phyloP scores from a whole-genome alignment of 208 protist genomes.

The Leishmania gerbilli region DNA sequence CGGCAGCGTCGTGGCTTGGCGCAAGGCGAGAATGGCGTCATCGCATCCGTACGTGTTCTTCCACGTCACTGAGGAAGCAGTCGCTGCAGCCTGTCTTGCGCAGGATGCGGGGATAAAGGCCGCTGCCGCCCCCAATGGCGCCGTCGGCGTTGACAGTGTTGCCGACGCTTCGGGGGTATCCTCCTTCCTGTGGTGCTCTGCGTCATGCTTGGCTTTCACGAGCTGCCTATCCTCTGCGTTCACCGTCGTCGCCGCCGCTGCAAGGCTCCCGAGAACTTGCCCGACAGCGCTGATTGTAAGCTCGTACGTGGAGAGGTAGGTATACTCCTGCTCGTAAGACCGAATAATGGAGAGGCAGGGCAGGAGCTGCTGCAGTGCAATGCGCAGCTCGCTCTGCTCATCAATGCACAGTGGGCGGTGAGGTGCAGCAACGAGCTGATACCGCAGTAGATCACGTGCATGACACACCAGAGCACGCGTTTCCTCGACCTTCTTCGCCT shows the following conservation, averaged over 20 bases:
- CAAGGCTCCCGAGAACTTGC: conserved; percentile 18
- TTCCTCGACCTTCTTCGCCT: conserved; percentile 33
- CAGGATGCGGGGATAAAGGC: not conserved
- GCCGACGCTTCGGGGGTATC: not conserved
- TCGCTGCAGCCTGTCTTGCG: not conserved
- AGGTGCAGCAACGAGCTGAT: conserved; percentile 8
- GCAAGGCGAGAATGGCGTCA: conserved; percentile 94
- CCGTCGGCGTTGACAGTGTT: not conserved
- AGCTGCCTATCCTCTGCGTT: not conserved
- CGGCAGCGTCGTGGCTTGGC: conserved; percentile 97
- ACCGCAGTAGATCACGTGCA: conserved; percentile 20
- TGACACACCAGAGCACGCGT: conserved; percentile 18
- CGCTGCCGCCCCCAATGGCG: not conserved
- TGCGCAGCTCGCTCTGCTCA: conserved; percentile 12
- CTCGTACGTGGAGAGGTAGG: conserved; percentile 15
- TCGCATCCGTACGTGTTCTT: conserved; percentile 93
- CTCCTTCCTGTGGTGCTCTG: not conserved
- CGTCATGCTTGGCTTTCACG: not conserved
- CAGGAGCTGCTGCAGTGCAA: conserved; percentile 26
- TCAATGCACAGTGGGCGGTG: conserved; percentile 3
- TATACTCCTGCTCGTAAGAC: conserved; percentile 29
- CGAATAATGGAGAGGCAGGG: conserved; percentile 44
- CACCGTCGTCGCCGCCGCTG: not conserved
- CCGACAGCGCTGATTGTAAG: conserved; percentile 9
- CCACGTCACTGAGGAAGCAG: conserved; percentile 11